Base-by-base conservation (phyloP, 2,329 filamentous ascomycete genomes). In the Aspergillus jensenii region DNA sequence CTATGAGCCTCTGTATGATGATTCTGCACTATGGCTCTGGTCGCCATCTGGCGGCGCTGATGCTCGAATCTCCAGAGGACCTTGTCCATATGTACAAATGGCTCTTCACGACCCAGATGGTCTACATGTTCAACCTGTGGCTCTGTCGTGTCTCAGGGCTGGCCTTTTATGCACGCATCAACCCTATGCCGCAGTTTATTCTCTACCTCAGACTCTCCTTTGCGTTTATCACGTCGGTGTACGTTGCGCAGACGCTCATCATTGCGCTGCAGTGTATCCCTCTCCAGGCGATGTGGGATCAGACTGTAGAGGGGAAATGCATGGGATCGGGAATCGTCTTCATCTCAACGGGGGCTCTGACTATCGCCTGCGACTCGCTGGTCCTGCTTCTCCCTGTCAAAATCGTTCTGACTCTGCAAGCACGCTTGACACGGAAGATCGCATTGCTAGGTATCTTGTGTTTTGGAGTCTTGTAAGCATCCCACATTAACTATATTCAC, bases 251-350 rank as follows among this genome's bases (percentile, higher is more conserved):
- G 57, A 58, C 56, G 1, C 56, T 66, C 1, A 57, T 66, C 23
- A 66, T 65, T 44, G 62, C 56, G 4, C 52, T 66, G 15, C 64
- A 64, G 45, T 66, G 64, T n/a, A 58, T 66, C 39, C 64, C 64
- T 3, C 56, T 66, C 4, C 46, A 57, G 15, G 55, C 63, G 4
- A 48, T 66, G 5, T 65, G 63, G 63, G 52, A 52, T 11, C 39
- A 15, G 1, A 55, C 39, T 4, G 15, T 23, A 2, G 15, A 56
- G 2, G 59, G 63, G 0, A 62, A 57, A 41, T 65, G 63, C 39
- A 25, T 65, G 33, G 56, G 52, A 2, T 61, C 63, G 1, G 57
- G 46, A 19, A 41, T 56, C 3, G 60, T 62, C 14, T 63, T 63
- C 33, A 51, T 63, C 9, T 61, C 58, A 6, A 64, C 60, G 4